phyloP scores from a whole-genome alignment of 495 filamentous ascomycete genomes.

The Evansstolkia leycettana region DNA sequence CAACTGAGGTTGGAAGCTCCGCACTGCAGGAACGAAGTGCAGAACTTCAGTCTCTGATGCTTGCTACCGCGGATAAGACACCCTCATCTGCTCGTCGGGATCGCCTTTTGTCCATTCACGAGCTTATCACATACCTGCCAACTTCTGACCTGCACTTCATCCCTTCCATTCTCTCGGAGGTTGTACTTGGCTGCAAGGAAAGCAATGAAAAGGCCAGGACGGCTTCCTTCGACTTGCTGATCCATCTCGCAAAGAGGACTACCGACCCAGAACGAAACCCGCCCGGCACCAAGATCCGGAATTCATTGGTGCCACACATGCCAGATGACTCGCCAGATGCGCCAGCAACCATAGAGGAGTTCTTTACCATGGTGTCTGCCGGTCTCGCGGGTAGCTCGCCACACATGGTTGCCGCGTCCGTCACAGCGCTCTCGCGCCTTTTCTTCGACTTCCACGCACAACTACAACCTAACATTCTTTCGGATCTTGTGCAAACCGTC shows the following conservation, averaged over 20 bases:
- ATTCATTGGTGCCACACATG: conserved; percentile 78
- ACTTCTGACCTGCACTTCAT: conserved; percentile 76
- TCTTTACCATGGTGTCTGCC: conserved; percentile 95
- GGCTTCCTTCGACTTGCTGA: conserved; percentile 79
- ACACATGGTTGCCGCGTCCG: conserved; percentile 89
- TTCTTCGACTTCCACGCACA: conserved; percentile 71
- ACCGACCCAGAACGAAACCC: conserved; percentile 36
- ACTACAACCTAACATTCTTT: conserved; percentile 46
- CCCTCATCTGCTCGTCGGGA: conserved; percentile 74
- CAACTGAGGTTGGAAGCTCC: conserved; percentile 56
- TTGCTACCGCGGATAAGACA: conserved; percentile 66
- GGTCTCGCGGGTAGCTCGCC: conserved; percentile 83
- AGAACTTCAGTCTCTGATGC: conserved; percentile 68
- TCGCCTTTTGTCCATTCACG: conserved; percentile 68
- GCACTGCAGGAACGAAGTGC: conserved; percentile 59
- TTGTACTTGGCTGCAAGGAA: conserved; percentile 90
- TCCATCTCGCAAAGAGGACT: conserved; percentile 77
- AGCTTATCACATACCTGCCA: conserved; percentile 66
- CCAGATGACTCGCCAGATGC: conserved; percentile 63
- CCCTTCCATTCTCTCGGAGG: conserved; percentile 78
- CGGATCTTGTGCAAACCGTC: conserved; percentile 80
- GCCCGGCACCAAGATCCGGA: conserved; percentile 62
- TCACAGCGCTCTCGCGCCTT: conserved; percentile 81
- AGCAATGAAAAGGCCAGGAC: conserved; percentile 88
- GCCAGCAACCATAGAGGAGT: conserved; percentile 75